These are phyloP conservation scores for Colletotrichum australisinense DNA, from an alignment of 2,329 filamentous ascomycete genomes.

Conservation along the genomic window DNA sequence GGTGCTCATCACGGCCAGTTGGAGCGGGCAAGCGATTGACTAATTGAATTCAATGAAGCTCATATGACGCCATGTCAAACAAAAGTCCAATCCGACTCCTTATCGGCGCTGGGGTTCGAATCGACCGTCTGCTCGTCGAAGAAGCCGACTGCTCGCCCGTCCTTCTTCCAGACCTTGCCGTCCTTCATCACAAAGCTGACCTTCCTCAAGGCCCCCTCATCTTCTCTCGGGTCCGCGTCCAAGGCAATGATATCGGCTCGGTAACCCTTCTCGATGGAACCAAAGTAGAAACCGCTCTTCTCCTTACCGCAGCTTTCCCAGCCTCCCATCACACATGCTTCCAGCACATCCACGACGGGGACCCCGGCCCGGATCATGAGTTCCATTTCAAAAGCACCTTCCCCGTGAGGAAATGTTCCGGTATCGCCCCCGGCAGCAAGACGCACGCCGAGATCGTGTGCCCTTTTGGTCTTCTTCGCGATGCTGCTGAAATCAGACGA, in stretches of 20 bases:
- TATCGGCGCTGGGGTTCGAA: not conserved
- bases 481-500: constrained; percentile 36
- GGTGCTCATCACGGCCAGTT: not conserved
- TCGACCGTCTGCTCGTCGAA: not conserved
- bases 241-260: constrained; percentile 65
- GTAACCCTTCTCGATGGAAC: constrained; percentile 60
- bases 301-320: constrained; percentile 68
- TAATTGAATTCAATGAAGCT: constrained; percentile 1
- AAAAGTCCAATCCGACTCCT: constrained; percentile 33
- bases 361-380: constrained; percentile 64
- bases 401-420: constrained; percentile 63
- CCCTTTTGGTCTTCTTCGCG: constrained; percentile 54
- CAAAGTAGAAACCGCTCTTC: constrained; percentile 62
- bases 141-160: constrained; percentile 38
- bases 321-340: constrained; percentile 61
- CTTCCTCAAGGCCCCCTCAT: constrained; percentile 54
- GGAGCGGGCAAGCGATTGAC: not conserved
- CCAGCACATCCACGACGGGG: constrained; percentile 60
- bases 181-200: constrained; percentile 70
- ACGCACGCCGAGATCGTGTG: constrained; percentile 58
- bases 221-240: constrained; percentile 53
- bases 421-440: constrained; percentile 66
- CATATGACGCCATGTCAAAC: constrained; percentile 28
- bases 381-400: constrained; percentile 64
- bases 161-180: constrained; percentile 59